These are phyloP conservation scores for Mycena belliarum DNA, from an alignment of 768 basidiomycete genomes.

Conservation along the genomic window DNA sequence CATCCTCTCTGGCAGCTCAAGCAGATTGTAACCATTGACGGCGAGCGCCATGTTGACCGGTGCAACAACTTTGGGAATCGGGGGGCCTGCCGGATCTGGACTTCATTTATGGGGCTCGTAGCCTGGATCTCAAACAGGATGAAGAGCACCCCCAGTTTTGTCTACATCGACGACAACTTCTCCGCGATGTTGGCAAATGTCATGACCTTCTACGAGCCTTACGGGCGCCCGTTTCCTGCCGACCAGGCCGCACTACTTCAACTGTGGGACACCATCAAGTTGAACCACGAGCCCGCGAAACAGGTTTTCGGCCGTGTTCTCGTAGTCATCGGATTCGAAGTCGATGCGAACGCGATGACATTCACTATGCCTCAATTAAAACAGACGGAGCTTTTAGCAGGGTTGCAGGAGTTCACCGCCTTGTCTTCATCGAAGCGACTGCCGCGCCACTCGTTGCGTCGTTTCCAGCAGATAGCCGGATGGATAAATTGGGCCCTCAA, in stretches of 20 bases:
- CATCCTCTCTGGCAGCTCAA: not conserved
- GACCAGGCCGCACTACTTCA: constrained; percentile 30
- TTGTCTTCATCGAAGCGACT: not conserved
- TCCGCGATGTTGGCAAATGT: not conserved
- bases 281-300: constrained; percentile 32
- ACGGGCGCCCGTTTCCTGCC: constrained; percentile 20
- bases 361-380: constrained; percentile 15
- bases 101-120: constrained; percentile 17
- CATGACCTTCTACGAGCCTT: constrained; percentile 2
- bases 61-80: not conserved
- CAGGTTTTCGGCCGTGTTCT: constrained; percentile 27
- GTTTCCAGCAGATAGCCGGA: constrained; percentile 26
- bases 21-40: not conserved
- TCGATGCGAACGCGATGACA: constrained; percentile 6
- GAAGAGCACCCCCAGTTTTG: constrained; percentile 9
- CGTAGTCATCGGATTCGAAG: constrained; percentile 31
- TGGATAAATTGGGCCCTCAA: constrained; percentile 37
- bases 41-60: not conserved
- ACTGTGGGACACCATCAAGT: constrained; percentile 34
- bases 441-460: not conserved
- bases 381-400: not conserved
- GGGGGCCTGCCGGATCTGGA: constrained; percentile 6
- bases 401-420: not conserved
- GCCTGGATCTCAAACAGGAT: constrained; percentile 17
- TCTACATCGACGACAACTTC: not conserved